A percentile compares a stretch with the other conserved stretches of the same genome.
These are phyloP conservation scores for Plasmodium vivax DNA, from an alignment of 169 alveolate genomes.

Conservation along the genomic window DNA sequence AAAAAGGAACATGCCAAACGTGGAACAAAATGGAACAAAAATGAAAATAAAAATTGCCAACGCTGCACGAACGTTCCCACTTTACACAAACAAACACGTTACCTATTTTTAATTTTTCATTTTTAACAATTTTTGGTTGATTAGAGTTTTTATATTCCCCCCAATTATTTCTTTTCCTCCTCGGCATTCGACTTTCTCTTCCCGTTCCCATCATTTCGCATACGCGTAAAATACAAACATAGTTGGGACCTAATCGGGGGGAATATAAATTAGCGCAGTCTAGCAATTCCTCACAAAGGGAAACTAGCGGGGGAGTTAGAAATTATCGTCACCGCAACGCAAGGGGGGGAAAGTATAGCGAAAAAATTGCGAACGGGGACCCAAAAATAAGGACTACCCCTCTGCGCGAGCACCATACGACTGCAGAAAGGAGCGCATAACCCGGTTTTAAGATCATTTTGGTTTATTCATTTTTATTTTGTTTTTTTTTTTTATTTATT, in stretches of 20 bases:
- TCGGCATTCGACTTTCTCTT: background rate
- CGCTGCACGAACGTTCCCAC: background rate
- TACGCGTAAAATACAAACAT: background rate
- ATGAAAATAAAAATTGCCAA: background rate
- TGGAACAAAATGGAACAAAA: background rate
- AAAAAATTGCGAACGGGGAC: background rate
- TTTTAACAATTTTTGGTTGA: background rate
- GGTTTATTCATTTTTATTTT: background rate
- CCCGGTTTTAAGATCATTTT: background rate
- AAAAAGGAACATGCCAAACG: no score
- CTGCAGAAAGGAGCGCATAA: background rate
- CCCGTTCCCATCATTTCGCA: background rate
- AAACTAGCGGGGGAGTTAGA: background rate
- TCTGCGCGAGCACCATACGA: background rate
- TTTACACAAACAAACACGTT: background rate
- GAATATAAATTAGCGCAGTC: background rate
- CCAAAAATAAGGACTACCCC: background rate
- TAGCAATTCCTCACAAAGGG: background rate
- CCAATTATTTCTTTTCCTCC: background rate
- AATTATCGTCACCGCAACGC: background rate
- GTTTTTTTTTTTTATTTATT: background rate
- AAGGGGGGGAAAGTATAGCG: background rate
- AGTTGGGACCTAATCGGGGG: background rate
- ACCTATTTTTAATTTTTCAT: background rate
- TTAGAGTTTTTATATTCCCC: background rate